Conservation (phyloP, 805 yeast genomes). For the Phaffomyces antillensis region DNA sequence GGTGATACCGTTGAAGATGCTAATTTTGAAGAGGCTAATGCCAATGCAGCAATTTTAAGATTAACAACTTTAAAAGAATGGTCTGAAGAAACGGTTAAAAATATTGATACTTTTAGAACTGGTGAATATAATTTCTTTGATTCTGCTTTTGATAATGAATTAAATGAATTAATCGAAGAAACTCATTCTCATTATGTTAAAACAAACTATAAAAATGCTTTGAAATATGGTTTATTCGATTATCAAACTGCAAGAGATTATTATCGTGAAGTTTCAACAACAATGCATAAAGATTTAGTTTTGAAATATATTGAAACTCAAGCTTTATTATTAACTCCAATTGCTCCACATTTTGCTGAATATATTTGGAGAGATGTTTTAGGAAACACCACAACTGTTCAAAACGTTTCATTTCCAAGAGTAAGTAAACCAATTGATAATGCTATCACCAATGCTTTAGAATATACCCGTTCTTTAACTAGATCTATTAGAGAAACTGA, state of each 20-base stretch:
- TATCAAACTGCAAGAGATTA: slow-evolving; percentile 93
- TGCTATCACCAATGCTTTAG: slow-evolving; percentile 58
- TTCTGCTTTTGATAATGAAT: slow-evolving; percentile 85
- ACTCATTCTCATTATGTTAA: slow-evolving; percentile 62
- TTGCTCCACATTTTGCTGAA: slow-evolving; percentile 95
- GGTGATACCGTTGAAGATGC: slow-evolving; percentile 98
- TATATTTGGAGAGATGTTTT: slow-evolving; percentile 80
- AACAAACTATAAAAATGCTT: slow-evolving; percentile 81
- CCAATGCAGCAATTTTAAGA: slow-evolving; percentile 95
- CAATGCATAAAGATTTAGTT: slow-evolving; percentile 81
- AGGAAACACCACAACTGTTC: slow-evolving; percentile 58
- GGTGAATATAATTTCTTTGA: slow-evolving; percentile 64
- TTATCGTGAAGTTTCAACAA: slow-evolving; percentile 70
- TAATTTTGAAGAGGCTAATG: slow-evolving; percentile 91
- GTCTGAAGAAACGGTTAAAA: slow-evolving; percentile 71
- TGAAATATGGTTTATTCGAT: slow-evolving; percentile 88
- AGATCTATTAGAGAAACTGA: slow-evolving; percentile 91
- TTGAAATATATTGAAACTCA: slow-evolving; percentile 81
- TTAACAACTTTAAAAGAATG: slow-evolving; percentile 89
- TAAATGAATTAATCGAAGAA: slow-evolving; percentile 73
- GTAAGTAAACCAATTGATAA: slow-evolving; percentile 59
- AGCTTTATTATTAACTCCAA: slow-evolving; percentile 76
- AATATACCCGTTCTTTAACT: slow-evolving; percentile 69
- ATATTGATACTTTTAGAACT: slow-evolving; percentile 46
- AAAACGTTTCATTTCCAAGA: slow-evolving; percentile 74